Evolutionary conservation across 768 basidiomycete genomes (phyloP).

Genomic region (Suillus sp.): DNA sequence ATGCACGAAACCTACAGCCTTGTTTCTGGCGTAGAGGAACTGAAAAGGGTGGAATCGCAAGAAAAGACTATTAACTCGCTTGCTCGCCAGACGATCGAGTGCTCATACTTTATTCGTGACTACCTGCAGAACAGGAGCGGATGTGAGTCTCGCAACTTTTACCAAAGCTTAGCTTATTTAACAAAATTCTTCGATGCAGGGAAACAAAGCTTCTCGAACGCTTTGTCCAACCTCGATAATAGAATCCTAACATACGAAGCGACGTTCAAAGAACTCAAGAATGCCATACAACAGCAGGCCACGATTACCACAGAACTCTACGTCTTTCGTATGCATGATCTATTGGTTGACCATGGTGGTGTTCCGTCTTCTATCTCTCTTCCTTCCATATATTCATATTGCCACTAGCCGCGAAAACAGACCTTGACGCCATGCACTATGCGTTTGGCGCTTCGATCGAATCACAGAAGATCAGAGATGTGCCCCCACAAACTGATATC

Average conservation of each 20-base stretch:
- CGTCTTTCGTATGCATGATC: conserved; percentile 7
- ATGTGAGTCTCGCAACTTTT: conserved; percentile 17
- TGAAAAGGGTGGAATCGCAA: conserved; percentile 13
- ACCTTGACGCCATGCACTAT: conserved; percentile 25
- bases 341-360: conserved; percentile 1
- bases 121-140: conserved; percentile 25
- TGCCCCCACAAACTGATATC: conserved; percentile 15
- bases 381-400: not conserved
- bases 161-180: not conserved
- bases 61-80: conserved; percentile 15
- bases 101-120: conserved; percentile 33
- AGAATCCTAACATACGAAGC: conserved; percentile 4
- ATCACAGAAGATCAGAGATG: conserved; percentile 18
- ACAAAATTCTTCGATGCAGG: not conserved
- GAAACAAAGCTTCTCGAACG: conserved; percentile 2
- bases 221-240: conserved; percentile 5
- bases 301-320: conserved; percentile 1
- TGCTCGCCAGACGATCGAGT: conserved; percentile 30
- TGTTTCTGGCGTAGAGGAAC: conserved; percentile 10
- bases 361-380: not conserved
- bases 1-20: conserved; percentile 17
- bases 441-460: conserved; percentile 25
- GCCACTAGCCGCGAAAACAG: conserved; percentile 11
- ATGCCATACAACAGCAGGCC: conserved; percentile 8
- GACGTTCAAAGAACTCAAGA: conserved; percentile 9